Conservation (phyloP, 202 grass and related monocot genomes). For the Zoysia matrella region DNA sequence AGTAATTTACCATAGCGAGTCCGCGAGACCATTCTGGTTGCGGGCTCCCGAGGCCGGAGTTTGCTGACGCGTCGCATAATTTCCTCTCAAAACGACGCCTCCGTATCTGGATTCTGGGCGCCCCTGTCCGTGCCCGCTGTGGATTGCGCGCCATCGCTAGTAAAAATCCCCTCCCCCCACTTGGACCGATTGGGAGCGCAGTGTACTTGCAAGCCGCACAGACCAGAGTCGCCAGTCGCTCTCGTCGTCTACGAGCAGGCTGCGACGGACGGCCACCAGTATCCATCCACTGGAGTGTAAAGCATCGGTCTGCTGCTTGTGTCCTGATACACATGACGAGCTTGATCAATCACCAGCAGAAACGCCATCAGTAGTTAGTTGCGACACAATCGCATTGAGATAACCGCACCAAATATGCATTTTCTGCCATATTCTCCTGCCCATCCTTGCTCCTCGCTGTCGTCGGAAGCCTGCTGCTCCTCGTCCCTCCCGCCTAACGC, state of each 20-base stretch:
- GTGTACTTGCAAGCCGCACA: constrained; percentile 14
- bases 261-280: neutral
- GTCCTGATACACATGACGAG: no score
- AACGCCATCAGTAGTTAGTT: no score
- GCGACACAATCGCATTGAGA: no score
- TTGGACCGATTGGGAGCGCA: constrained; percentile 30
- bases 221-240: neutral
- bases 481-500: neutral
- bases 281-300: no score
- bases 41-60: constrained; percentile 36
- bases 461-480: neutral
- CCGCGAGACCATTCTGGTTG: neutral
- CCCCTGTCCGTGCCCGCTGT: neutral
- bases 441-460: neutral
- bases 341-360: no score
- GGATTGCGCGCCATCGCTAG: constrained; percentile 34
- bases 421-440: constrained; percentile 6
- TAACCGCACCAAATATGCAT: neutral
- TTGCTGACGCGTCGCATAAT: constrained; percentile 45
- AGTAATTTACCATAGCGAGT: neutral
- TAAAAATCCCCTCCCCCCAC: constrained; percentile 6
- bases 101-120: constrained; percentile 44
- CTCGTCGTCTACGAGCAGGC: neutral
- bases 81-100: constrained; percentile 60
- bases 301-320: no score